Percentiles rank a stretch among this genome's conserved stretches.
phyloP scores from a whole-genome alignment of 2,329 filamentous ascomycete species.

The Neofusicoccum laricinum region DNA sequence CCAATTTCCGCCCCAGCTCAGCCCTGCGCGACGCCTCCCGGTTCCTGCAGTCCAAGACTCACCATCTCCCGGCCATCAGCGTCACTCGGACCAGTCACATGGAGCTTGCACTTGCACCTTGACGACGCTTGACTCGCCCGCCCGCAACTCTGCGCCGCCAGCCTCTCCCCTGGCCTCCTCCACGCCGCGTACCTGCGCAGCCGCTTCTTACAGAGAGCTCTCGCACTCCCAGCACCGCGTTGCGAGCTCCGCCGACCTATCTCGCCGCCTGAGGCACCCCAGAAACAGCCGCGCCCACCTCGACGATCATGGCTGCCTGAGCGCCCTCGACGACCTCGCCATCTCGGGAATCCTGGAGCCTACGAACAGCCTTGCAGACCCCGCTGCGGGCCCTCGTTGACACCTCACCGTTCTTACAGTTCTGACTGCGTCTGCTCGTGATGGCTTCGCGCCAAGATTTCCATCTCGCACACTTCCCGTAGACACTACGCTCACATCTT shows the following conservation, averaged over 20 bases:
- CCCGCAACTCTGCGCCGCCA: neutral
- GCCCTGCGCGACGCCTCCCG: neutral
- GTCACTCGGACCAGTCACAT: conserved; percentile 18
- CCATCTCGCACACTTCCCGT: conserved; percentile 12
- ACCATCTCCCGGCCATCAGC: conserved; percentile 6
- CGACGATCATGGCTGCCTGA: conserved; percentile 16
- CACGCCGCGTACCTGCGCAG: conserved; percentile 10
- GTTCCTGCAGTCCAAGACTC: neutral
- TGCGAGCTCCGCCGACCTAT: conserved; percentile 3
- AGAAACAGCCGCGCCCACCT: neutral
- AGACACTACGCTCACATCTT: neutral
- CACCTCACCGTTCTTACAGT: neutral
- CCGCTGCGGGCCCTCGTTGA: conserved; percentile 2
- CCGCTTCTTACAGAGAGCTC: neutral
- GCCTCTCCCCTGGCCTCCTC: neutral
- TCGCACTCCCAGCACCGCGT: neutral
- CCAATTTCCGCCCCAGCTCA: neutral
- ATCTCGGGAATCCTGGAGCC: conserved; percentile 6
- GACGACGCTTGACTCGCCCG: conserved; percentile 3
- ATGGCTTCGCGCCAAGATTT: conserved; percentile 14
- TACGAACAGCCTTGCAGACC: conserved; percentile 10
- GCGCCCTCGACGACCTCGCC: neutral
- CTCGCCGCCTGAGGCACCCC: conserved; percentile 12
- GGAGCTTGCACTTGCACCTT: conserved; percentile 15
- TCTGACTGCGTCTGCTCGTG: conserved; percentile 1